These are phyloP conservation scores for Trichoderma citrinoviride DNA, from an alignment of 2,329 filamentous ascomycete species.

Conservation along the genomic window DNA sequence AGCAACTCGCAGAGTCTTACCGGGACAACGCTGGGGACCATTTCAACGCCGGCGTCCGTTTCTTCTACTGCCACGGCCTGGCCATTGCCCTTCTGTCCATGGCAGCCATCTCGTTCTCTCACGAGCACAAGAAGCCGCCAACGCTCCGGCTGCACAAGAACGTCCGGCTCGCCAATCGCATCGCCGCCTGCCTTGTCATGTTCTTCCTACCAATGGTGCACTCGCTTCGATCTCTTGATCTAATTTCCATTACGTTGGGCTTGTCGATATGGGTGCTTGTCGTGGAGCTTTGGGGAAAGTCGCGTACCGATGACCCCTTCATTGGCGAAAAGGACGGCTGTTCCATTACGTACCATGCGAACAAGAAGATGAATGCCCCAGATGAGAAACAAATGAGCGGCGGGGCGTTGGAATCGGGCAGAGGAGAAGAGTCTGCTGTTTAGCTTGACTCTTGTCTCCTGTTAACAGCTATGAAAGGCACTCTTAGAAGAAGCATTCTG, in stretches of 20 bases:
- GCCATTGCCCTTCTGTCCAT: conserved; percentile 55
- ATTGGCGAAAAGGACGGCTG: conserved; percentile 36
- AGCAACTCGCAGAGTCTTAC: conserved; percentile 52
- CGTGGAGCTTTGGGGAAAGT: conserved; percentile 50
- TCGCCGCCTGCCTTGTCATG: conserved; percentile 49
- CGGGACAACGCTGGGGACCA: conserved; percentile 47
- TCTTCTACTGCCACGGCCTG: conserved; percentile 64
- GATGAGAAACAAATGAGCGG: conserved; percentile 30
- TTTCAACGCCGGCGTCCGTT: conserved; percentile 54
- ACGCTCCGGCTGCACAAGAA: conserved; percentile 49
- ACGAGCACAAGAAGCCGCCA: conserved; percentile 53
- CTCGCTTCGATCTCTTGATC: conserved; percentile 43
- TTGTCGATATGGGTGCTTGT: conserved; percentile 46
- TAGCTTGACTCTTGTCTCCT: neutral
- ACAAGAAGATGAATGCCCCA: conserved; percentile 29
- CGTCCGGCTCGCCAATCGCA: conserved; percentile 51
- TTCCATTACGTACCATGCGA: conserved; percentile 42
- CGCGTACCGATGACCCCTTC: conserved; percentile 45
- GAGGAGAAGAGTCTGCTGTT: conserved; percentile 28
- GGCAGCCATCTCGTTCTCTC: conserved; percentile 52
- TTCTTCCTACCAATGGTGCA: conserved; percentile 54
- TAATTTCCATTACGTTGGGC: conserved; percentile 46
- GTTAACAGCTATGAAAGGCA: neutral
- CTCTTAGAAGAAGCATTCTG: neutral
- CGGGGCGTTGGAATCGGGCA: conserved; percentile 28